A percentile compares a stretch with the other conserved stretches of the same genome.
Evolutionary conservation across 371 early-diverging fungal genomes (phyloP).

Genomic region (Rhizomucor pusillus): DNA sequence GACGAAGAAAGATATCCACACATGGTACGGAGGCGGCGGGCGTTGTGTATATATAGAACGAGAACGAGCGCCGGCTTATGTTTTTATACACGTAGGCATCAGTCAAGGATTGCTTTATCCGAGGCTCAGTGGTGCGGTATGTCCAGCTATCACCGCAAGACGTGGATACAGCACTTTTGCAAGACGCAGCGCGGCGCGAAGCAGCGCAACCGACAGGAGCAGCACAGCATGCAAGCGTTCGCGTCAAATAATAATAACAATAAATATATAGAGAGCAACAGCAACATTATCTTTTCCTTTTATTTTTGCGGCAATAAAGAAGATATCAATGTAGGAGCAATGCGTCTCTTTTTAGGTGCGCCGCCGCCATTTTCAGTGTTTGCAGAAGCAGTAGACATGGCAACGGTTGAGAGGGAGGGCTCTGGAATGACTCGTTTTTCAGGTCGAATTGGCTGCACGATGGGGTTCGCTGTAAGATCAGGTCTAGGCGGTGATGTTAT

Average conservation of each 20-base stretch:
- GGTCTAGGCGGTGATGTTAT: conserved; percentile 8
- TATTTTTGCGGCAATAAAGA: too few relatives aligned
- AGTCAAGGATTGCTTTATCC: conserved; percentile 96
- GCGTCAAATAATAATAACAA: conserved; percentile 43
- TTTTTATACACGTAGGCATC: conserved; percentile 59
- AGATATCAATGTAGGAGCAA: conserved; percentile 37
- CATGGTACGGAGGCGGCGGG: conserved; percentile 66
- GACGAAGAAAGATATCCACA: conserved; percentile 94
- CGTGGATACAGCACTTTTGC: conserved; percentile 92
- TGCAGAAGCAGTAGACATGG: too few relatives aligned
- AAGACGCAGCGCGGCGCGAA: conserved; percentile 94
- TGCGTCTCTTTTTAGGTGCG: conserved; percentile 44
- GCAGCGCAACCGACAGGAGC: conserved; percentile 64
- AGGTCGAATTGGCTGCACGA: too few relatives aligned
- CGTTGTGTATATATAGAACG: neutral
- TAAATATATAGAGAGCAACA: neutral
- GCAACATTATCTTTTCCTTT: too few relatives aligned
- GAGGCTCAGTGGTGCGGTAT: conserved; percentile 98
- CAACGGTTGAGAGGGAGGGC: too few relatives aligned
- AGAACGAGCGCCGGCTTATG: neutral
- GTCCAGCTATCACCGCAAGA: conserved; percentile 87
- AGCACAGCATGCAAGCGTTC: conserved; percentile 49
- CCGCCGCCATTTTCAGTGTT: too few relatives aligned
- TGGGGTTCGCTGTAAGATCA: too few relatives aligned
- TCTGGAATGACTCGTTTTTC: too few relatives aligned